Conservation (phyloP, 257 asterid genomes). For the Solanum appendiculatum region DNA sequence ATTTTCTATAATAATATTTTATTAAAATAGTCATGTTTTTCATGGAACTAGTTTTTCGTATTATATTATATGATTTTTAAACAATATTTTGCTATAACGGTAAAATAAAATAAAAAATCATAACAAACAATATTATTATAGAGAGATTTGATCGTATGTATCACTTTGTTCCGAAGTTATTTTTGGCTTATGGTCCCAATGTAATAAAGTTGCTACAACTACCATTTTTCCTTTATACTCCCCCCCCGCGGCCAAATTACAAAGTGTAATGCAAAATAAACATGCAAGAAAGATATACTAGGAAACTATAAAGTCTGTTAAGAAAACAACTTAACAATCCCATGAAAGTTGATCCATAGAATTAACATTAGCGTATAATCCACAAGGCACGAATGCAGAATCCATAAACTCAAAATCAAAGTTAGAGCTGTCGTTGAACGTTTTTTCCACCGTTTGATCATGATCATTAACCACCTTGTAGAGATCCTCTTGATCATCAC, state of each 20-base stretch:
- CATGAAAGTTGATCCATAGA: constrained; percentile 60
- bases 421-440: constrained; percentile 27
- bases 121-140: too few species aligned
- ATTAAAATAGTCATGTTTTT: background rate
- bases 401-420: constrained; percentile 55
- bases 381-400: constrained; percentile 36
- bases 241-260: background rate
- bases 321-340: constrained; percentile 25
- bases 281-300: background rate
- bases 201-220: background rate
- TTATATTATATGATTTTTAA: background rate
- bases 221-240: background rate
- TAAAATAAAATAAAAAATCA: too few species aligned
- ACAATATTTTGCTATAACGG: background rate
- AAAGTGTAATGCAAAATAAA: background rate
- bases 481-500: constrained; percentile 6
- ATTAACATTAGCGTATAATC: constrained; percentile 21
- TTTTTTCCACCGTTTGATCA: constrained; percentile 4
- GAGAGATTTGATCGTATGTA: background rate
- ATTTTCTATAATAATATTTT: background rate
- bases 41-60: background rate
- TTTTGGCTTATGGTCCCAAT: background rate
- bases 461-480: background rate
- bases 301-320: background rate
- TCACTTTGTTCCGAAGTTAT: background rate